These are phyloP conservation scores for Sugiyamaella castrensis DNA, from an alignment of 1,139 yeast genomes.

Conservation along the genomic window DNA sequence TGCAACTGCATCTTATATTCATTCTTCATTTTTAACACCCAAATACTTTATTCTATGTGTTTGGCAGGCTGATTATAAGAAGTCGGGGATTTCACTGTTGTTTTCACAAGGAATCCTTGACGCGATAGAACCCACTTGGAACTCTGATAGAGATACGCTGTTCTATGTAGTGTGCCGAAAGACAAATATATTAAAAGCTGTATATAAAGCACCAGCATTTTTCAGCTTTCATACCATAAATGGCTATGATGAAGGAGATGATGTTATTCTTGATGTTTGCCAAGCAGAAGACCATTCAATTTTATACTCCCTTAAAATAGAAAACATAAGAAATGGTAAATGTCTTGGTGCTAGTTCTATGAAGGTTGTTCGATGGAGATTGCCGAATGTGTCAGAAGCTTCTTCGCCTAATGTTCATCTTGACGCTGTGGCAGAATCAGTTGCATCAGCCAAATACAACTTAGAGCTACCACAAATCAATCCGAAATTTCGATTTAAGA, in stretches of 20 bases:
- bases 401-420: slow-evolving; percentile 1
- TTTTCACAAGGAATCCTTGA: slow-evolving; percentile 18
- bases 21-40: slow-evolving; percentile 20
- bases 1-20: slow-evolving; percentile 17
- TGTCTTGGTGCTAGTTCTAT: slow-evolving; percentile 7
- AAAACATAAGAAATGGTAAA: slow-evolving; percentile 11
- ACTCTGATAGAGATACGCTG: slow-evolving; percentile 12
- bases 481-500: slow-evolving; percentile 10
- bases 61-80: slow-evolving; percentile 21
- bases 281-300: slow-evolving; percentile 14
- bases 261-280: slow-evolving; percentile 17
- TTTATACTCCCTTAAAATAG: slow-evolving; percentile 15
- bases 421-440: not conserved
- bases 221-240: slow-evolving; percentile 21
- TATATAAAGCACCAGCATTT: slow-evolving; percentile 17
- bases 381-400: slow-evolving; percentile 15
- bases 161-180: slow-evolving; percentile 21
- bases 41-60: slow-evolving; percentile 20
- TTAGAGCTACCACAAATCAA: slow-evolving; percentile 17
- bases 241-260: slow-evolving; percentile 23
- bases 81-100: slow-evolving; percentile 13
- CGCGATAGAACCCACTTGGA: slow-evolving; percentile 18
- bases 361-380: slow-evolving; percentile 8
- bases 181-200: slow-evolving; percentile 15
- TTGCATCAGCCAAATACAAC: not conserved